Base-by-base conservation (phyloP, 192 early-diverging fungal genomes). In the Fimicolochytrium jonesii region DNA sequence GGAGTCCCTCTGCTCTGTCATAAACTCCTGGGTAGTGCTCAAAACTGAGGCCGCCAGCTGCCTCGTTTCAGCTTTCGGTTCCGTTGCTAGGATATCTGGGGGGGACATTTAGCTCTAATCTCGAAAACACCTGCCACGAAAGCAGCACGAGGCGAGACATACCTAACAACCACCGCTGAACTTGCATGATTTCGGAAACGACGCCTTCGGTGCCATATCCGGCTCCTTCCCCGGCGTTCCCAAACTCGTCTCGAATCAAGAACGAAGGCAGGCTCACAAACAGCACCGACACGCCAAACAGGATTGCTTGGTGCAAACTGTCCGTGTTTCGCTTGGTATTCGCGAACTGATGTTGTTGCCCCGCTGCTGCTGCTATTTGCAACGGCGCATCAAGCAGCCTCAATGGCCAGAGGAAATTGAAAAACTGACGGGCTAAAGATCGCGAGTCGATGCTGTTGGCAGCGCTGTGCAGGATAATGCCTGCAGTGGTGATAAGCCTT, bases 381-480 rank as follows among this genome's bases (percentile, higher is more conserved):
- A n/a, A n/a, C n/a, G 41, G 41, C 11, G 15, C 54, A 32, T 59
- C 57, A 5, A 59, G 28, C 23, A 59, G 31, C 13, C 57, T 37
- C 28, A 44, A 26, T n/a, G 57, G n/a, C 57, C 57, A 59, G 17
- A 59, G 20, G 30, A 59, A 59, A 46, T 59, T 32, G 28, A 59
- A 59, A 43, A 45, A 59, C 13, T 59, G 22, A 17, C 57, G 57
- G 10, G 57, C 57, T 17, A 59, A 17, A 18, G 20, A 28, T 15
- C 57, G 37, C 26, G 23, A 26, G 6, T 59, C 57, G 22, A 46
- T 6, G 17, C 41, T 31, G 28, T 59, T 59, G 28, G 41, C 57
- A 11, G 57, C 57, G 41, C 41, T 25, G 31, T 59, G 57, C 11
- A 59, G 18, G 18, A 59, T 20, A 45, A 43, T 30, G 4, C 57